Base-by-base conservation (phyloP, 306 rosid genomes). In the Oxytropis ochrocephala region DNA sequence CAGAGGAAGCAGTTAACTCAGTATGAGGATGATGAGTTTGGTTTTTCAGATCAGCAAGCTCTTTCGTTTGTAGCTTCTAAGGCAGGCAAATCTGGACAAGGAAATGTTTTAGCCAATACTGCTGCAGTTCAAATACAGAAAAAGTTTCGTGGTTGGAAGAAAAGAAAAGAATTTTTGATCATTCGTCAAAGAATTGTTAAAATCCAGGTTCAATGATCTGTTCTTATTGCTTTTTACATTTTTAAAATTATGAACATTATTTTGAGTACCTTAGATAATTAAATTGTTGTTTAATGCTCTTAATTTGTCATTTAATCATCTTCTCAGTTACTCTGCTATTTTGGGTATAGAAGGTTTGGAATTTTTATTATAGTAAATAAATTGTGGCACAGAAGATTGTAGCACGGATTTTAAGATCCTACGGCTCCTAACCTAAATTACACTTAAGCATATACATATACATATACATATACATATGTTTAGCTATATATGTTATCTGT, bases 81-180 rank as follows among this genome's bases (percentile, higher is more conserved):
- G 82, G 41, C 75, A 19, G 6, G 63, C 74, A 91, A 82, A 81
- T 76, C 85, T 5, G 81, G 93, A 79, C 81, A 64, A 48, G 73
- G 71, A 63, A 58, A 83, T 64, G 84, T 87, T 64, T 75, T 67
- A 32, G 80, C 67, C 70, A 75, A 89, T 75, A 44, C 84, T 56
- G 96, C 97, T 32, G 97, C 97, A 12, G 47, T 68, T 73, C 88
- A 75, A 29, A 91, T 91, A 79, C 97, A 91, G 88, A 91, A 91
- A 52, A 91, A 91, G 81, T 91, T 67, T 12, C 97, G 97, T 49
- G 96, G 97, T 79, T 91, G 96, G 96, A 89, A 69, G 83, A 87
- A 79, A 81, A 91, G 96, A 84, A 89, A 82, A 85, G 96, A 91
- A 42, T 91, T 91, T 85, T 73, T 91, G 77, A 72, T 84, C 65